Base-by-base conservation (phyloP, 2,329 filamentous ascomycete genomes). In the Zelopaecilomyces penicillatus region DNA sequence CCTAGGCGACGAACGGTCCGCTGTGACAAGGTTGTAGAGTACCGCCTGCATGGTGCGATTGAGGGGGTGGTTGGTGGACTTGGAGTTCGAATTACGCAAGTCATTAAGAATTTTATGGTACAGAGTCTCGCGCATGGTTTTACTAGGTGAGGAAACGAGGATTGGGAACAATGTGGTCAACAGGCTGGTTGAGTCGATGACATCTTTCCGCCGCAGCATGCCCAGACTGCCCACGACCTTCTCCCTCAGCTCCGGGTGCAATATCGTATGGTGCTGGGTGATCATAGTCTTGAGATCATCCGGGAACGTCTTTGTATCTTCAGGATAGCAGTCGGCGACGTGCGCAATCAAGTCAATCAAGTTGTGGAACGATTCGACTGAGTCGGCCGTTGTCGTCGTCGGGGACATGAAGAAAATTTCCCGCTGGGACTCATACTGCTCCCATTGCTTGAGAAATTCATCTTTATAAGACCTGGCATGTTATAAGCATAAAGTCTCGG, bases 121-220 rank as follows among this genome's bases (percentile, higher is more conserved):
- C 78, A 97, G 74, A 9, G 96, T 73, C 34, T 82, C 78, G 39
- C 93, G 82, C 32, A 98, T 74, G 4, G 85, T 83, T 65, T 98
- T 98, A 69, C 88, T 95, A 2, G 87, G 85, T 1, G 93, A 95
- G n/a, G 85, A 76, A 5, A 95, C 83, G 32, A 98, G 78, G 54
- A 98, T 87, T 1, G 91, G 91, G 65, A 97, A 96, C n/a, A 97
- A 74, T 0, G 88, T 90, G 48, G 93, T 91, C 38, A 97, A 75
- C 2, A 97, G 76, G 52, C 76, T 81, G 37, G 82, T 76, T 27
- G 90, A 95, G 63, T 95, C 85, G 52, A 98, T 83, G 37, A 96
- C 78, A 4, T 96, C 89, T 66, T 98, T 98, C 62, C 90, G 87
- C 47, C 87, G 77, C 50, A 98, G 68, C 41, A 98, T 71, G 29